Evolutionary conservation across 192 early-diverging fungal species (phyloP).

Genomic region (Radiomyces spectabilis): DNA sequence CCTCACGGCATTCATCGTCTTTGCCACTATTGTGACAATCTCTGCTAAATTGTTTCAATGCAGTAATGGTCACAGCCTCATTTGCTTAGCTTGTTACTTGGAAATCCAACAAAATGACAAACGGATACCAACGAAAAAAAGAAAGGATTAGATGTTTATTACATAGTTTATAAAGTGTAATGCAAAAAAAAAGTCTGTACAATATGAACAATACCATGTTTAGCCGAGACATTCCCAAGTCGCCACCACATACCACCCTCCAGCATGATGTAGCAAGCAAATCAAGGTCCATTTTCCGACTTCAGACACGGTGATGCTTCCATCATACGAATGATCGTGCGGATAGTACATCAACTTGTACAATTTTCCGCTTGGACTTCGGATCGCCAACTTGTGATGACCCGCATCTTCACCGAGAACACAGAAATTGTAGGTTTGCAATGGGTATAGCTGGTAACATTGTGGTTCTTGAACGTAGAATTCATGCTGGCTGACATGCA

Average conservation of each 20-base stretch:
- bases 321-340: slow-evolving; percentile 19
- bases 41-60: too few species aligned
- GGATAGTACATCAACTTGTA: slow-evolving; percentile 21
- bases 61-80: too few species aligned
- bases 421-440: slow-evolving; percentile 38
- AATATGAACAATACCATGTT: not conserved
- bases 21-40: too few species aligned
- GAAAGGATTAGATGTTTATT: too few species aligned
- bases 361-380: slow-evolving; percentile 24
- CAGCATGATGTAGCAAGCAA: slow-evolving; percentile 16
- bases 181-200: not conserved
- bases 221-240: slow-evolving; percentile 20
- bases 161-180: too few species aligned
- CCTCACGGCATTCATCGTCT: too few species aligned
- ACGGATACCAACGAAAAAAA: too few species aligned
- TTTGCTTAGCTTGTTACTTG: too few species aligned
- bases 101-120: too few species aligned
- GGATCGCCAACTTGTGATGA: slow-evolving; percentile 28
- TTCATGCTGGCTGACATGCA: slow-evolving; percentile 31
- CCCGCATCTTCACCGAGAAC: slow-evolving; percentile 20
- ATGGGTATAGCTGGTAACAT: slow-evolving; percentile 32
- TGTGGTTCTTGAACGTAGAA: slow-evolving; percentile 45
- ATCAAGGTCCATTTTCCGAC: slow-evolving; percentile 26
- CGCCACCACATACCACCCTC: slow-evolving; percentile 23
- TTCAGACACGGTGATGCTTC: slow-evolving; percentile 11